Percentiles rank a stretch among this genome's conserved stretches.
Evolutionary conservation across 176 grass and related monocot species (phyloP).

Genomic region (Rhipidocladum racemiflorum): DNA sequence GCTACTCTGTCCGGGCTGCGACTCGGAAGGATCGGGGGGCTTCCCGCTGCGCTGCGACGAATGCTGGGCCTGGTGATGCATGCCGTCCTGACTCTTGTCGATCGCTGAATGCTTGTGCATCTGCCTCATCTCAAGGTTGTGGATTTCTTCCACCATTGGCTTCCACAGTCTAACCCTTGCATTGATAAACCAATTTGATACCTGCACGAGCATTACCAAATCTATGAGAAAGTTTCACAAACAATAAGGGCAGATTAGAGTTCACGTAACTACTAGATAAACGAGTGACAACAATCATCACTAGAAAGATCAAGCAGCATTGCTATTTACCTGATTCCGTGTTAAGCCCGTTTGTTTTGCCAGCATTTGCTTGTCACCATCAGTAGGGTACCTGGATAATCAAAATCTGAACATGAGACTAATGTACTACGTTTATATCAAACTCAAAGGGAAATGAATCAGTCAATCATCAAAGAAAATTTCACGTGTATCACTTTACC

Average conservation of each 20-base stretch:
- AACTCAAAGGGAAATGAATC: not conserved
- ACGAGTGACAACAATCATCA: not conserved
- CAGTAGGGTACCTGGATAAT: slow-evolving; percentile 71
- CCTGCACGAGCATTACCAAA: slow-evolving; percentile 33
- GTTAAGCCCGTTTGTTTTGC: slow-evolving; percentile 84
- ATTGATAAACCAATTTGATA: slow-evolving; percentile 99
- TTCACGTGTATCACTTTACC: not conserved
- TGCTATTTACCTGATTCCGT: slow-evolving; percentile 52
- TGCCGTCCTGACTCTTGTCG: slow-evolving; percentile 32
- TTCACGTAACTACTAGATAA: too few relatives aligned
- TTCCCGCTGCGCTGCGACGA: slow-evolving; percentile 45
- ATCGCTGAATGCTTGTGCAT: slow-evolving; percentile 44
- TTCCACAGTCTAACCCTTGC: slow-evolving; percentile 97
- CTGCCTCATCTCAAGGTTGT: slow-evolving; percentile 84
- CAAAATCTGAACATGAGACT: not conserved
- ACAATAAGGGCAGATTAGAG: not conserved
- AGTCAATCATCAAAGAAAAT: not conserved
- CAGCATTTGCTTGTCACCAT: slow-evolving; percentile 88
- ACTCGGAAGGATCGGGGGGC: slow-evolving; percentile 38
- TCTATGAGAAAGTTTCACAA: not conserved
- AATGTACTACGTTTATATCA: not conserved
- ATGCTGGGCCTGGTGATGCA: slow-evolving; percentile 41
- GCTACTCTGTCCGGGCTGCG: slow-evolving; percentile 49
- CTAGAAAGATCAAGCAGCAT: not conserved
- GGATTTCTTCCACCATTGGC: slow-evolving; percentile 98